Evolutionary conservation across 169 alveolate genomes (phyloP).

Genomic region (Blepharisma undulans): DNA sequence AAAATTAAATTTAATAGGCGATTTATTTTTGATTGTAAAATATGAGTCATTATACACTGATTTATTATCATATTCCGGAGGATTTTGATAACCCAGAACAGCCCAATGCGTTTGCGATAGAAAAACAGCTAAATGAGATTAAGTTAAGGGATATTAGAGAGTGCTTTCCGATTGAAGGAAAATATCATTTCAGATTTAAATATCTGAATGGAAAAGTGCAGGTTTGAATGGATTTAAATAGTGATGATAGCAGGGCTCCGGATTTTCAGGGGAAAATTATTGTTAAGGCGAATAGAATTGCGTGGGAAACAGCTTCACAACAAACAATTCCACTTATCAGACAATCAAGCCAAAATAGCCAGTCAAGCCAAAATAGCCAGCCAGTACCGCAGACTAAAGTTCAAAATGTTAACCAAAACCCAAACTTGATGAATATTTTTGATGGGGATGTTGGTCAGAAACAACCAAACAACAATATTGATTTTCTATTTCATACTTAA

Average conservation of each 20-base stretch:
- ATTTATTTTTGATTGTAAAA: neutral
- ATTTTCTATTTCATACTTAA: neutral
- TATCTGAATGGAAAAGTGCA: conserved; percentile 40
- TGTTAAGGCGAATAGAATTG: conserved; percentile 53
- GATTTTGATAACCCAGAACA: conserved; percentile 56
- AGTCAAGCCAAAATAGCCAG: neutral
- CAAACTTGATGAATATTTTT: neutral
- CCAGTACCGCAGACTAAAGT: neutral
- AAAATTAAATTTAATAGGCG: neutral
- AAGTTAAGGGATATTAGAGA: conserved; percentile 56
- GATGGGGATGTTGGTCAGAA: neutral
- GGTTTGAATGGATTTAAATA: conserved; percentile 72
- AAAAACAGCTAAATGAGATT: conserved; percentile 49
- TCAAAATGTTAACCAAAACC: neutral
- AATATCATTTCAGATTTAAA: conserved; percentile 72
- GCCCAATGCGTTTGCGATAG: conserved; percentile 61
- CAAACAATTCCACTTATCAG: neutral
- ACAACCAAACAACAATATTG: neutral
- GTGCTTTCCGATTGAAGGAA: conserved; percentile 68
- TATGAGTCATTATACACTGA: conserved; percentile 33
- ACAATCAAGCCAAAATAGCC: neutral
- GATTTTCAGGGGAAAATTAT: conserved; percentile 47
- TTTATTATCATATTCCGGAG: conserved; percentile 67
- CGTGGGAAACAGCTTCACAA: conserved; percentile 35
- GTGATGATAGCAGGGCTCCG: conserved; percentile 59